A percentile compares a stretch with the other conserved stretches of the same genome.
These are phyloP conservation scores for Sanghuangporus baumii DNA, from an alignment of 1,284 basidiomycete genomes.

Conservation along the genomic window DNA sequence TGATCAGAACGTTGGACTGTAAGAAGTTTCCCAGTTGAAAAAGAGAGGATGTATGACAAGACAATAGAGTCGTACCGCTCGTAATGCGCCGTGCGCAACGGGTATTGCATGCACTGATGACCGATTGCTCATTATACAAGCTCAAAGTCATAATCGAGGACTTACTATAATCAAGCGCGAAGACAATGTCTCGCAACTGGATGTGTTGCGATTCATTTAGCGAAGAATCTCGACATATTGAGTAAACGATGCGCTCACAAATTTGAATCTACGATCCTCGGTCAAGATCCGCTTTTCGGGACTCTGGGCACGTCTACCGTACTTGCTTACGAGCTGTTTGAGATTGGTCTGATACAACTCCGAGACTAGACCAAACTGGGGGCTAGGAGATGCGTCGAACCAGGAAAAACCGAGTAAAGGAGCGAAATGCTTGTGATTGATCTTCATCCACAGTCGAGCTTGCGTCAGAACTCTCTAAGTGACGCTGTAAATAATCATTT, in stretches of 20 bases:
- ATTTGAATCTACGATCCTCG: neutral
- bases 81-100: neutral
- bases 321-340: neutral
- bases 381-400: neutral
- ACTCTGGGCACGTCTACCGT: neutral
- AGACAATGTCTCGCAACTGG: neutral
- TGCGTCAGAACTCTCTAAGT: neutral
- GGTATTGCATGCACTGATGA: neutral
- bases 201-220: too few species aligned
- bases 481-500: neutral
- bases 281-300: neutral
- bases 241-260: neutral
- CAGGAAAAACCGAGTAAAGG: neutral
- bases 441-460: neutral
- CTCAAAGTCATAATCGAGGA: neutral
- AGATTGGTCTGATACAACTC: neutral
- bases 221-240: neutral
- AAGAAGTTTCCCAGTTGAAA: neutral
- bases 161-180: neutral
- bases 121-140: neutral
- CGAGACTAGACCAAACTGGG: neutral
- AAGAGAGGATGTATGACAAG: neutral
- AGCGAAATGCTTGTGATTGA: neutral
- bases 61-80: neutral
- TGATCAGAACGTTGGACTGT: neutral